Conservation (phyloP, 176 grass and related monocot species). For the Pontederia paniculata region DNA sequence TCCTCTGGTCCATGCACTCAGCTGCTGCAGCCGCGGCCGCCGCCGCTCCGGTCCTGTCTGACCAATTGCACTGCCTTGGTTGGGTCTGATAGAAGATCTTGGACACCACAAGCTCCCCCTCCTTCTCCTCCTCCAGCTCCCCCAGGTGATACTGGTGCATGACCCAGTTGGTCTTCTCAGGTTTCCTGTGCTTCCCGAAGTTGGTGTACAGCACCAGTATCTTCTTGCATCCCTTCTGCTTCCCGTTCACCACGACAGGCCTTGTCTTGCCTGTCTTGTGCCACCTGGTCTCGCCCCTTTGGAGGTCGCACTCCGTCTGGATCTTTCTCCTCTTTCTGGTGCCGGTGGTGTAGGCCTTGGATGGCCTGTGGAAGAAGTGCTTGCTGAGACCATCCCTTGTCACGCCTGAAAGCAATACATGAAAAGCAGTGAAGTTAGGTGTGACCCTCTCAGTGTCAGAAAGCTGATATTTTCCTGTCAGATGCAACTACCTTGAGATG, state of each 20-base stretch:
- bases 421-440: conserved; percentile 18
- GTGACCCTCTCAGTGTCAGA: conserved; percentile 6
- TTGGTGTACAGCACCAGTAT: conserved; percentile 98
- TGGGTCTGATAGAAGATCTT: conserved; percentile 99
- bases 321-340: conserved; percentile 96
- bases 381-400: conserved; percentile 93
- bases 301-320: conserved; percentile 69
- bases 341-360: conserved; percentile 93
- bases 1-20: conserved; percentile 36
- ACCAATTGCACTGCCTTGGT: conserved; percentile 82
- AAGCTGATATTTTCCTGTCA: conserved; percentile 50
- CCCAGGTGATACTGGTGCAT: conserved; percentile 99
- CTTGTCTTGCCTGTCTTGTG: conserved; percentile 99
- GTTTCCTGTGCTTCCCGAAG: conserved; percentile 91
- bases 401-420: conserved; percentile 39
- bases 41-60: conserved; percentile 28
- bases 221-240: conserved; percentile 95
- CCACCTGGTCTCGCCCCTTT: conserved; percentile 81
- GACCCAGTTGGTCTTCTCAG: conserved; percentile 99
- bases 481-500: conserved; percentile 35
- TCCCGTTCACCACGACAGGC: conserved; percentile 71
- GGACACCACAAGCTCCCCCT: conserved; percentile 89
- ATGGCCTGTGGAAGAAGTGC: conserved; percentile 99
- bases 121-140: conserved; percentile 93
- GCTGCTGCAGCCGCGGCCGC: conserved; percentile 4